Evolutionary conservation across 441 rosid genomes (phyloP), one percentile per base, ranked within the genome.

Genomic region (Erodium chrysanthum): DNA sequence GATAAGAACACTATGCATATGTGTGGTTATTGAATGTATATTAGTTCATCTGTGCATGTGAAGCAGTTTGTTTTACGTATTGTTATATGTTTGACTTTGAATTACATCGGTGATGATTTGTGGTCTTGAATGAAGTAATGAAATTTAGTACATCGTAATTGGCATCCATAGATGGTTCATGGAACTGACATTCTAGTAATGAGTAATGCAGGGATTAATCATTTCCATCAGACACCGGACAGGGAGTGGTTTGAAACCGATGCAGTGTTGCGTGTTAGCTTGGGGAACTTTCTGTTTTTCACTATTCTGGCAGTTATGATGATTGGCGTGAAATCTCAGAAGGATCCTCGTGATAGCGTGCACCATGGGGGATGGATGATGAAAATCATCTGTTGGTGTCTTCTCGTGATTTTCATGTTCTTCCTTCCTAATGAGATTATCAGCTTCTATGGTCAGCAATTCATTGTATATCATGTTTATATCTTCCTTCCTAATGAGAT

Each of bases 261-360:
- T 77, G 96, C 99, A 0, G 97, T 94, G 29, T 94, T 94, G 72
- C 96, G 99, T 27, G 99, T 94, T 69, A 85, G 97, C 88, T 73
- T 94, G 73, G 97, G 99, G 58, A 89, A 87, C 71, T 94, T 84
- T 76, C 75, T 91, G 66, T 94, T 94, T 77, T 94, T 94, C 61
- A 88, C 77, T 1, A 59, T 84, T 60, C 78, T 88, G 64, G 87
- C 96, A 50, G 80, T 94, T 68, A 85, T 94, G 76, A 91, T 94
- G 99, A 88, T 91, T 71, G 89, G 99, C 56, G 85, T 94, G 21
- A 94, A 88, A 85, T 88, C 90, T 78, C 97, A 91, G 82, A 94
- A 88, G 69, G 97, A 91, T 37, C 83, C 72, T 70, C 96, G 96
- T 59, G 97, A 94, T 75, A 86, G 97, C 0, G 86, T 93, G 97